Evolutionary conservation across 768 basidiomycete species (phyloP).

Genomic region (Lactarius psammicola): DNA sequence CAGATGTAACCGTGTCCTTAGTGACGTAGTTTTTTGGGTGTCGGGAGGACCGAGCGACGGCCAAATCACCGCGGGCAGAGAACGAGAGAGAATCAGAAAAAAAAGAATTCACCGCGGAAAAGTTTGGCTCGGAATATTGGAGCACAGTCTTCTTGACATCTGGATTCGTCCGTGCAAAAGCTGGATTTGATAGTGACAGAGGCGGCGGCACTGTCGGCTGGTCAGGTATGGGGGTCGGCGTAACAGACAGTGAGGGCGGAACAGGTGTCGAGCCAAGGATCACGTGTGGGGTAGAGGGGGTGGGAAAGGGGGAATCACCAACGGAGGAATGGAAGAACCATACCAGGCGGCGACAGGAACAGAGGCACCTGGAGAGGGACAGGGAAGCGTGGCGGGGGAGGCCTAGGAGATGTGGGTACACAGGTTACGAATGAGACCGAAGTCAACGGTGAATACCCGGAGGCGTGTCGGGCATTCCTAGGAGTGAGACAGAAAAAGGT

Average conservation of each 20-base stretch:
- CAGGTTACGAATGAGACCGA: constrained; percentile 38
- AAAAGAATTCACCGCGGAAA: constrained; percentile 67
- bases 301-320: constrained; percentile 35
- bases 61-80: not conserved
- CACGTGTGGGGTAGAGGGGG: constrained; percentile 33
- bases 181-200: constrained; percentile 53
- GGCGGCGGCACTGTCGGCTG: constrained; percentile 30
- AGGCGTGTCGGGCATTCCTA: constrained; percentile 39
- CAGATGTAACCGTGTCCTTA: constrained; percentile 37
- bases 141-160: constrained; percentile 70
- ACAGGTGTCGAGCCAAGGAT: constrained; percentile 32
- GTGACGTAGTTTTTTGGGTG: constrained; percentile 59
- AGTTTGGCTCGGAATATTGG: constrained; percentile 75
- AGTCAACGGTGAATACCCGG: constrained; percentile 39
- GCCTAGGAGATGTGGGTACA: constrained; percentile 34
- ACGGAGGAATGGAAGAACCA: constrained; percentile 30
- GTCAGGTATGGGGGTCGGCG: constrained; percentile 28
- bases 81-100: not conserved
- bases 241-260: constrained; percentile 33
- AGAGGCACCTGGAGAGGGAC: constrained; percentile 36
- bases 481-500: constrained; percentile 36
- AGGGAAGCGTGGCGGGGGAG: constrained; percentile 37
- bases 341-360: constrained; percentile 30
- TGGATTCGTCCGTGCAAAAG: constrained; percentile 62
- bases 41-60: constrained; percentile 47